Evolutionary conservation across 2,329 filamentous ascomycete species (phyloP).

Genomic region (Fusarium temperatum): DNA sequence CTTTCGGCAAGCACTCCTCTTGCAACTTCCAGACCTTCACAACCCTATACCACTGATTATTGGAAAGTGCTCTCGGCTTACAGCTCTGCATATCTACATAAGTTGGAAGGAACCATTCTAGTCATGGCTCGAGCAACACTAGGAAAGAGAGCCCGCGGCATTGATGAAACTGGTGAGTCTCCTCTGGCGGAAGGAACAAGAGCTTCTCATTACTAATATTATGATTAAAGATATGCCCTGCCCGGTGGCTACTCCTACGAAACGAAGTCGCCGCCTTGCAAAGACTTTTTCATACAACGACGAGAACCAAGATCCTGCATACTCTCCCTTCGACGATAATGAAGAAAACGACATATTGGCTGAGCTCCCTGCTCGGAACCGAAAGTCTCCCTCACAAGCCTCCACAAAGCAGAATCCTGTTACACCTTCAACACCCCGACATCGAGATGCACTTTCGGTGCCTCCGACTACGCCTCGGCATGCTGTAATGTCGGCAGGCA

Average conservation of each 20-base stretch:
- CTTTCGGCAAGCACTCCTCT: constrained; percentile 18
- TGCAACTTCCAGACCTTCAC: constrained; percentile 30
- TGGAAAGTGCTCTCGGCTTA: constrained; percentile 33
- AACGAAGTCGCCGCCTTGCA: constrained; percentile 56
- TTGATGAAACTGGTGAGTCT: constrained; percentile 45
- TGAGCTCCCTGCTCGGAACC: constrained; percentile 45
- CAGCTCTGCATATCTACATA: constrained; percentile 16
- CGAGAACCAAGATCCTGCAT: constrained; percentile 68
- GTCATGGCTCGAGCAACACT: constrained; percentile 45
- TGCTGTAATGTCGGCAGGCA: constrained; percentile 79
- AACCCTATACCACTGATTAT: constrained; percentile 25
- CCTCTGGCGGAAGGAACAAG: constrained; percentile 1
- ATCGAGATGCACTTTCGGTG: constrained; percentile 79
- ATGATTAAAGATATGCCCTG: constrained; percentile 33
- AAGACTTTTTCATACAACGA: constrained; percentile 63
- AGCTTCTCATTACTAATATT: constrained; percentile 23
- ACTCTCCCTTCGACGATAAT: constrained; percentile 45
- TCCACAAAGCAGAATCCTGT: constrained; percentile 59
- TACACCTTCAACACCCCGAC: constrained; percentile 78
- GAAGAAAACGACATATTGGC: constrained; percentile 55
- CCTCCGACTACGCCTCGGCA: constrained; percentile 84
- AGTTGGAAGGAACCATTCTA: constrained; percentile 25
- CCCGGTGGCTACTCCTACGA: constrained; percentile 50
- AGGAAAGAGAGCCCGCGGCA: constrained; percentile 49
- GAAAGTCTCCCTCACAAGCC: constrained; percentile 44